Conservation (phyloP, 352 stramenopile genomes). For the Discostella stelligera region DNA sequence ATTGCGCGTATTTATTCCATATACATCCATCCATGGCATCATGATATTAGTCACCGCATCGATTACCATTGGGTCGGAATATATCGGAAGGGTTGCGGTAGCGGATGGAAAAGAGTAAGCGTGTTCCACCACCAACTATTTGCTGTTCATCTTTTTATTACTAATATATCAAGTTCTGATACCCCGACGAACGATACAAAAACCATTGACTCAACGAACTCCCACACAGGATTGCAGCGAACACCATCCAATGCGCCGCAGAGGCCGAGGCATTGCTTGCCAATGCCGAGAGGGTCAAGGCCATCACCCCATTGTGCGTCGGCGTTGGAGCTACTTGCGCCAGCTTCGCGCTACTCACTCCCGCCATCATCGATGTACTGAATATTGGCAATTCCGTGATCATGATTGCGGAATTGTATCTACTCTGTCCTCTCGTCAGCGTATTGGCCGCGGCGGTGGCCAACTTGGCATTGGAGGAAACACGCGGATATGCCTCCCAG, state of each 20-base stretch:
- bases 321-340: constrained; percentile 72
- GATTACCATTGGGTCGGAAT: constrained; percentile 82
- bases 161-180: no score
- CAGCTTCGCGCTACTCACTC: constrained; percentile 68
- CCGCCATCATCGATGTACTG: constrained; percentile 57
- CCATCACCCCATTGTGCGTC: constrained; percentile 79
- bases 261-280: constrained; percentile 81
- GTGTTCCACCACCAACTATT: background rate
- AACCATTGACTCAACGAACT: background rate
- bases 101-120: constrained; percentile 79
- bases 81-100: constrained; percentile 78
- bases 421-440: constrained; percentile 72
- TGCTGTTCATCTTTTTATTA: background rate
- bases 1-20: background rate
- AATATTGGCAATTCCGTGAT: constrained; percentile 33
- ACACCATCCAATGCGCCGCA: constrained; percentile 76
- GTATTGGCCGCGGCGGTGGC: constrained; percentile 69
- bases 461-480: constrained; percentile 73
- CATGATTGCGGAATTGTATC: constrained; percentile 66
- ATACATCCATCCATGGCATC: background rate
- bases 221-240: constrained; percentile 52
- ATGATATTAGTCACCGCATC: constrained; percentile 64
- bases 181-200: background rate
- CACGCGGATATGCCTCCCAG: constrained; percentile 41
- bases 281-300: constrained; percentile 78